Conservation (phyloP, 2,329 filamentous ascomycete species). For the Chalaropsis thielavioides region DNA sequence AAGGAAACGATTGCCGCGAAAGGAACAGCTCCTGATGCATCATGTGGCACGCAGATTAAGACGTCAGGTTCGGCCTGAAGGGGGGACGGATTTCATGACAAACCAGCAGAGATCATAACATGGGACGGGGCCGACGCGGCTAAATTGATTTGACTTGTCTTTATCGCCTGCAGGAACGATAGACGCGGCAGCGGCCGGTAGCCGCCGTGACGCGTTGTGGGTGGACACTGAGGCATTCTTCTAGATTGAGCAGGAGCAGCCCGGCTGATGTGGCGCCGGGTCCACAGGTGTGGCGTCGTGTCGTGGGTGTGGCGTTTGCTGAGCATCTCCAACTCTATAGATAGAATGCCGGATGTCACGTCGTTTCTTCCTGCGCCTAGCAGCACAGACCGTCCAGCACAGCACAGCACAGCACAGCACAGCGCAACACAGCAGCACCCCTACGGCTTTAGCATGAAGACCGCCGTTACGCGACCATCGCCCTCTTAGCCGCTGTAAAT, state of each 20-base stretch:
- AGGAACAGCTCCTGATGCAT: neutral
- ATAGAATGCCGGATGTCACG: neutral
- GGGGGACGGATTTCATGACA: neutral
- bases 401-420: no score
- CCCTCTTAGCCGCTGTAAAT: neutral
- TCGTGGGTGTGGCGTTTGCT: neutral
- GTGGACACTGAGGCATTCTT: neutral
- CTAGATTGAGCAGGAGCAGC: neutral
- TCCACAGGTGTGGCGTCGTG: neutral
- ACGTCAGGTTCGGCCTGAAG: neutral
- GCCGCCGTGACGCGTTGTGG: neutral
- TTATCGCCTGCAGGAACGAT: neutral
- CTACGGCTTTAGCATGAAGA: no score
- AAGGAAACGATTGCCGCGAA: neutral
- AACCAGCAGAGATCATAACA: neutral
- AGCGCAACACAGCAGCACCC: neutral
- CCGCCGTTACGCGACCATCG: neutral
- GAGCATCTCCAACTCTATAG: neutral
- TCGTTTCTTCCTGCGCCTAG: neutral
- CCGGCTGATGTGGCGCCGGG: neutral
- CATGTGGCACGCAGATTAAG: neutral
- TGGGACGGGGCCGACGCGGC: neutral
- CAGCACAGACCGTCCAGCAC: neutral
- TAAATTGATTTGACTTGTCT: neutral
- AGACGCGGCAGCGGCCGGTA: slow-evolving; percentile 5